Base-by-base conservation (phyloP, 148 eudicot genomes). In the Heliosperma pusillum region DNA sequence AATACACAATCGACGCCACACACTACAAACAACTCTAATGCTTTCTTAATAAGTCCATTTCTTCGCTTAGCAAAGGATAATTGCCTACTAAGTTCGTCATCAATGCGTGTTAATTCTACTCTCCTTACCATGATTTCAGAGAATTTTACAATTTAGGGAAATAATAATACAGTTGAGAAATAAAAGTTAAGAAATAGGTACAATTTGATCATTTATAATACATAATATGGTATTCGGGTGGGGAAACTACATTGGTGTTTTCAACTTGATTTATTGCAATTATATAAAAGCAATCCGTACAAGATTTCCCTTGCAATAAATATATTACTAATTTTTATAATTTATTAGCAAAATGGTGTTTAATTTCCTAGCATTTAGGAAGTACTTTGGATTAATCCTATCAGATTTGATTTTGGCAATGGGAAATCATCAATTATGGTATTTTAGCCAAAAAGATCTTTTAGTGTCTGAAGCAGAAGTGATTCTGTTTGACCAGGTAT, bases 11-110 rank as follows among this genome's bases (percentile, higher is more conserved):
- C 84, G 15, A 81, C 67, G 1, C 26, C 82, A 62, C 84, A 81
- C 11, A 78, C 65, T 42, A 67, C 56, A 30, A 19, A 58, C 11
- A 84, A 40, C 33, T 81, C 87, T n/a, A 84, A 70, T 8, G 80
- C 82, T 66, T 81, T 84, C 66, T 84, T 84, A 7, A 84, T 68
- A 7, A 81, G 78, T 30, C 84, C 82, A 58, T 84, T 84, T 73
- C 84, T 76, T 61, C 87, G 61, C 33, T 84, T 81, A 4, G 84
- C 84, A 70, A 68, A 84, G 1, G 78, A 81, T 53, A 83, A 64
- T 77, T 83, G 83, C 17, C 83, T 79, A 22, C 74, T 80, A n/a
- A 74, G 73, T 20, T 83, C 86, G 50, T 83, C 81, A 1, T 80
- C 71, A 13, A 83, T 70, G 24, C 61, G 76, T 63, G 12, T 77